Conservation (phyloP, 139 green algal genomes). For the Chlorella sp. region DNA sequence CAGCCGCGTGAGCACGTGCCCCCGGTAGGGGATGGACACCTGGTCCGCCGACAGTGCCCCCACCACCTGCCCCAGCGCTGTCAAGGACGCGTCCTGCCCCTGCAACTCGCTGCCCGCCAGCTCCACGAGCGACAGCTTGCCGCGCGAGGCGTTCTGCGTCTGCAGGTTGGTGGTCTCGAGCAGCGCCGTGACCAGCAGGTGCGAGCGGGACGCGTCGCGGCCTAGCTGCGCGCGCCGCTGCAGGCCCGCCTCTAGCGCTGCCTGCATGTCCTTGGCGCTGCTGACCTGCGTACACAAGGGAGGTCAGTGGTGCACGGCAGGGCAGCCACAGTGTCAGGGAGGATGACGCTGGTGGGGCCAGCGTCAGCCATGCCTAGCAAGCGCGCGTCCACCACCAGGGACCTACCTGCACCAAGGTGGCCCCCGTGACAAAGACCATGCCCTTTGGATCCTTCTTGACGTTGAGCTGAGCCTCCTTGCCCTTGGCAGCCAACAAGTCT, state of each 20-base stretch:
- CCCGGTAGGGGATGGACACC: conserved; percentile 90
- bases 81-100: conserved; percentile 97
- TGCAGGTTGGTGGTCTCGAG: conserved; percentile 93
- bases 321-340: no score
- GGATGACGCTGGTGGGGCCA: no score
- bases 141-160: conserved; percentile 79
- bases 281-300: conserved; percentile 11
- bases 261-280: conserved; percentile 50
- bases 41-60: conserved; percentile 78
- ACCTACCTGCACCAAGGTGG: conserved; percentile 55
- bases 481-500: conserved; percentile 71
- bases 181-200: conserved; percentile 92
- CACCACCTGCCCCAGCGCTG: conserved; percentile 94
- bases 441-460: conserved; percentile 98
- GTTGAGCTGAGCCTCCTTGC: no score
- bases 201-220: conserved; percentile 77
- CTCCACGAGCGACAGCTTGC: conserved; percentile 95
- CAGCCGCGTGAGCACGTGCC: conserved; percentile 99
- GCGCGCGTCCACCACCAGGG: no score
- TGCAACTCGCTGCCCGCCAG: conserved; percentile 96
- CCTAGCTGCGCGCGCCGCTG: conserved; percentile 70
- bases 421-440: conserved; percentile 85
- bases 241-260: conserved; percentile 54
- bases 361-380: no score
- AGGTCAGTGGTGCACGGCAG: no score